Base-by-base conservation (phyloP, 441 rosid species). In the Isatis lusitanica region DNA sequence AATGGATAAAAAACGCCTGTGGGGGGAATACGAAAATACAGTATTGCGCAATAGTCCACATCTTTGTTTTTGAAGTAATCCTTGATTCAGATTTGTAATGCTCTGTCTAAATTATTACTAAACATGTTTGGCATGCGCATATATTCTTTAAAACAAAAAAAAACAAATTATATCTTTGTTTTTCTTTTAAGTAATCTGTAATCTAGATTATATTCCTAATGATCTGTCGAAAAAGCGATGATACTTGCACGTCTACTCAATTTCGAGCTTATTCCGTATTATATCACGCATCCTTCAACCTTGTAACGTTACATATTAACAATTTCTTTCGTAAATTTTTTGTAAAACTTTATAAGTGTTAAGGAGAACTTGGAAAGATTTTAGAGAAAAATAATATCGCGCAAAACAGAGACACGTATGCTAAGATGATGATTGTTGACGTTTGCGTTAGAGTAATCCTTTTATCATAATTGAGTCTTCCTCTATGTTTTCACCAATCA, bases 161-260 rank as follows among this genome's bases (percentile, higher is more conserved):
- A 9, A 7, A 36, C 2, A 26, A 0, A 26, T 1, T 43, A 4
- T 4, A 42, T 43, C 3, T 43, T n/a, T 55, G 31, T 1, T 21
- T 21, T 21, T 56, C 33, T 31, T 11, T 31, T 13, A 55, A 7
- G 21, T 26, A 31, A 56, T 56, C 26, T n/a, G 9, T 57, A 26
- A 35, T 58, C 9, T 18, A 15, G 63, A 35, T 58, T 58, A 21
- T 21, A n/a, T n/a, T n/a, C 43, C 28, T 33, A 58, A 5, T 33
- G 63, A 12, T 58, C 63, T 35, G 9, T 58, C 43, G 15, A 3
- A 6, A 31, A 46, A 64, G n/a, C 12, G 11, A 1, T 64, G 15
- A 6, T 64, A 46, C 43, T 38, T 30, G 56, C 68, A 31, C 68
- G 55, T 64, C 26, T 62, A 5, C 52, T 47, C 68, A 26, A 16